Evolutionary conservation across 495 filamentous ascomycete genomes (phyloP), one percentile per base, ranked within the genome.

Genomic region (Cercophora sp.): DNA sequence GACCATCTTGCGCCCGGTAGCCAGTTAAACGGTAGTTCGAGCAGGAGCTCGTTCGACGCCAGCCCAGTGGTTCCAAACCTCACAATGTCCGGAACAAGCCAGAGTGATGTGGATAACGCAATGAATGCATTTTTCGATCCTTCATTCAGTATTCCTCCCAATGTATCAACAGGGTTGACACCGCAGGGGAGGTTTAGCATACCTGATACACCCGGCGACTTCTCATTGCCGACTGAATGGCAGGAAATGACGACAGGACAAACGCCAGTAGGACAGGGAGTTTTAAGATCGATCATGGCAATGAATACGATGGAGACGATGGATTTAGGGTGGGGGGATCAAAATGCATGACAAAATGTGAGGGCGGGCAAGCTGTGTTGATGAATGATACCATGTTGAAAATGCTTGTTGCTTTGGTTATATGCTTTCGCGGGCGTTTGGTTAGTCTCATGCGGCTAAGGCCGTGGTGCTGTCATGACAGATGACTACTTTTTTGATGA

Each of bases 231-330:
- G 6, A 49, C 55, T 15, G 67, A 68, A 10, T 78, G 71, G 75
- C 53, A 60, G 25, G 57, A 66, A 22, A 62, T 34, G 40, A 75
- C 67, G 6, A 73, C 79, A n/a, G n/a, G n/a, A n/a, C n/a, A n/a
- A 70, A 78, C 75, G 16, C 76, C 77, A 23, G 69, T 73, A 1
- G 68, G 69, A 3, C 72, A 79, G 20, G 73, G 76, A 0, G 66
- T 80, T 15, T 64, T 80, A 13, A 69, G 71, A 46, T 67, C 73
- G n/a, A 64, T 80, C 11, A 70, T 79, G 61, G 61, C 68, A 10
- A 71, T 76, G 65, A 60, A 55, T 26, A 58, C 66, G 6, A 72
- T 78, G 63, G 75, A 78, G 16, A 62, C 58, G 32, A 67, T 78
- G 62, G 72, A 73, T 26, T 53, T 67, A 50, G 51, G 53, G 31